Evolutionary conservation across 1,139 yeast species (phyloP), one percentile per base, ranked within the genome.

Genomic region (Protomyces inouyei): DNA sequence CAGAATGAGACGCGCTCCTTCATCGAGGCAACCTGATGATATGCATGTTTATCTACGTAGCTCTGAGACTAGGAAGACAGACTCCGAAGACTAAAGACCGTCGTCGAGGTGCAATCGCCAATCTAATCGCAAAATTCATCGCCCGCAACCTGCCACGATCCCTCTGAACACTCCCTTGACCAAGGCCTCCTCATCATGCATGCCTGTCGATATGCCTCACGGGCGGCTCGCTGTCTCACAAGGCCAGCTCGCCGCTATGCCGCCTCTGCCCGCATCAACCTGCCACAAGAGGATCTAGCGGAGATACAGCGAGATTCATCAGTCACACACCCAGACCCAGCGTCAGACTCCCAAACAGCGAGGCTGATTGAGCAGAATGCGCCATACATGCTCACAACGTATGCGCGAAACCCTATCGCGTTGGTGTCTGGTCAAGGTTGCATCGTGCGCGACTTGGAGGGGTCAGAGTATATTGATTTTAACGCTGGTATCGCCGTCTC

Each of bases 401-500:
- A 90, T 71, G 80, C 91, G 14, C 83, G 95, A 67, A 96, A 96
- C n/a, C 73, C 76, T 2, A 74, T 88, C 64, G 87, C 85, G 10
- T 78, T 86, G 67, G 82, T 85, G 45, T 85, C 83, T 65, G 97
- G 95, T 18, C 78, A 85, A 71, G 96, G 95, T 3, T 82, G 90
- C 14, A 77, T 80, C 67, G 75, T 90, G 66, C 88, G 86, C 79
- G 98, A 93, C 73, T 77, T 87, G 64, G 92, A 88, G 72, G 82
- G 88, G 72, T 79, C 86, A 61, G 82, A 87, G 72, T 93, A 87
- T 73, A 81, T 93, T 64, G 98, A 93, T 74, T 92, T 93, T 76
- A 86, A 92, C 1, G 91, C 97, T 1, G 98, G 98, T 60, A 91
- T 93, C 70, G 98, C 98, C 0, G 98, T 93, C 16, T 92, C 97